Evolutionary conservation across 1,284 basidiomycete species (phyloP).

Genomic region (Trametes versicolor): DNA sequence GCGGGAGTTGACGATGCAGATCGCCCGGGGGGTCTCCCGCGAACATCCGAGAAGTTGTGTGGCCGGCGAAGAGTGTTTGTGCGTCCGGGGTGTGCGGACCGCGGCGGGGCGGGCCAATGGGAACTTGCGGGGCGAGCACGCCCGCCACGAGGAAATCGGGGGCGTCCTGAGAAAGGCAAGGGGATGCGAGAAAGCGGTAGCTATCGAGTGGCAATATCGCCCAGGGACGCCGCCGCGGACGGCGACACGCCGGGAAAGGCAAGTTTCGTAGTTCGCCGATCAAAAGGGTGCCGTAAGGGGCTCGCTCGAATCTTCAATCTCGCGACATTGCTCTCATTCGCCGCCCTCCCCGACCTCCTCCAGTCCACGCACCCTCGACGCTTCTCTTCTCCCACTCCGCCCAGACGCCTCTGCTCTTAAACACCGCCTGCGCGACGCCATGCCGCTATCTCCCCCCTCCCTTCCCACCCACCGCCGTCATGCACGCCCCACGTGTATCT

Average conservation of each 20-base stretch:
- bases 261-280: conserved; percentile 25
- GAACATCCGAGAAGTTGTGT: not conserved
- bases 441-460: not conserved
- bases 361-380: not conserved
- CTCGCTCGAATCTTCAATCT: too few species aligned
- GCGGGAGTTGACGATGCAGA: too few species aligned
- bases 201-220: not conserved
- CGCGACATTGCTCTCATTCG: too few species aligned
- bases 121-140: not conserved
- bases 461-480: not conserved
- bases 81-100: not conserved
- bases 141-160: not conserved
- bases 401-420: conserved; percentile 12
- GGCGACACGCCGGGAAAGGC: conserved; percentile 11
- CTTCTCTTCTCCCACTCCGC: conserved; percentile 1
- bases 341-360: not conserved
- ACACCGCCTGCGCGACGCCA: conserved; percentile 1
- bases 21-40: conserved; percentile 1
- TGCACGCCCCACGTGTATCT: conserved; percentile 33
- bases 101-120: not conserved
- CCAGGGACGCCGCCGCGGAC: not conserved
- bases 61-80: not conserved
- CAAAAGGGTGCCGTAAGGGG: conserved; percentile 20
- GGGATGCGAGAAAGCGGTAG: conserved; percentile 6
- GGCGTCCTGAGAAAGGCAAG: not conserved